These are phyloP conservation scores for Diplotaxis tenuifolia DNA, from an alignment of 345 rosid species.

Conservation along the genomic window DNA sequence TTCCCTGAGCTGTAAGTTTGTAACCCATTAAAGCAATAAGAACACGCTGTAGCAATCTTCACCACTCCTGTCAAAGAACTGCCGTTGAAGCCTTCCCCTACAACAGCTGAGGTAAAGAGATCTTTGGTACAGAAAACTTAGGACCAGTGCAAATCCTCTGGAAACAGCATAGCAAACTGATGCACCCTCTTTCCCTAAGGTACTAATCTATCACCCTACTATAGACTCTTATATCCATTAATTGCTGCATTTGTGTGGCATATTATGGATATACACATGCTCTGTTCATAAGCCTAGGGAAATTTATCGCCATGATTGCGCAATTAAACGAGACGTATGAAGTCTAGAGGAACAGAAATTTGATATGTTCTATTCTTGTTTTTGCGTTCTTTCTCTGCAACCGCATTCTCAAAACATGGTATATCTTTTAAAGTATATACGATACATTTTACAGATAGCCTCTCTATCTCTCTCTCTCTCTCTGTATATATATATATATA, in stretches of 20 bases:
- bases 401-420: neutral
- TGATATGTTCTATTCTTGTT: slow-evolving; percentile 13
- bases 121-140: slow-evolving; percentile 35
- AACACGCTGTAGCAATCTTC: slow-evolving; percentile 15
- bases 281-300: neutral
- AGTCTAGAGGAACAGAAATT: neutral
- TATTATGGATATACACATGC: neutral
- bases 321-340: neutral
- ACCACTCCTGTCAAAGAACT: slow-evolving; percentile 30
- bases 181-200: slow-evolving; percentile 69
- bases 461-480: too few relatives aligned
- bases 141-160: slow-evolving; percentile 37
- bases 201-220: slow-evolving; percentile 31
- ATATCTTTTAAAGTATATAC: neutral
- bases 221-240: slow-evolving; percentile 6
- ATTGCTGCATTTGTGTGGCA: slow-evolving; percentile 8
- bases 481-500: too few relatives aligned
- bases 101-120: slow-evolving; percentile 27
- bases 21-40: slow-evolving; percentile 25
- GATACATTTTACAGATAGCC: neutral
- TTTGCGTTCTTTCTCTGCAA: neutral
- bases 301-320: neutral
- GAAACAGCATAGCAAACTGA: slow-evolving; percentile 30
- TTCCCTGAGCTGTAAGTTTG: slow-evolving; percentile 22
- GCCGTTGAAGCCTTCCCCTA: slow-evolving; percentile 33